Percentiles rank a stretch among this genome's conserved stretches.
phyloP scores from a whole-genome alignment of 495 filamentous ascomycete genomes.

The Daldinia decipiens region DNA sequence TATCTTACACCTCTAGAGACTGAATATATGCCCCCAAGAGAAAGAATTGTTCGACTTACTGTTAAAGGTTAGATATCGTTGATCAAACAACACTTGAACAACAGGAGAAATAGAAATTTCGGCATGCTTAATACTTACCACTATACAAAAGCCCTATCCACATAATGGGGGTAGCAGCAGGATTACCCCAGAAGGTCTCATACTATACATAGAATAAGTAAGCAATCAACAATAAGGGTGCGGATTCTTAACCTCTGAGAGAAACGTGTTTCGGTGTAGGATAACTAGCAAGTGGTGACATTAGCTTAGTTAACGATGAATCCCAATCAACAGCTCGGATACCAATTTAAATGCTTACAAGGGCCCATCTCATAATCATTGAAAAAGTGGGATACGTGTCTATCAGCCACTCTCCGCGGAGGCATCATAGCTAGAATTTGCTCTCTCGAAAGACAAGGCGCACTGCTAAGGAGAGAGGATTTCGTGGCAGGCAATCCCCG shows the following conservation, averaged over 20 bases:
- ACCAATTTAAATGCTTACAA: not conserved
- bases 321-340: not conserved
- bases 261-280: not conserved
- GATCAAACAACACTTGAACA: not conserved
- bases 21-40: too few species aligned
- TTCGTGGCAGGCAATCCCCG: not conserved
- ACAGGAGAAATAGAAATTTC: not conserved
- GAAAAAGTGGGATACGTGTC: slow-evolving; percentile 4
- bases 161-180: not conserved
- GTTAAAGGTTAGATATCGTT: not conserved
- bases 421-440: slow-evolving; percentile 10
- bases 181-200: slow-evolving; percentile 1
- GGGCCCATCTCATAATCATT: slow-evolving; percentile 6
- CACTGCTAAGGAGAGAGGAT: slow-evolving; percentile 5
- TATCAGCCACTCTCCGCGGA: slow-evolving; percentile 4
- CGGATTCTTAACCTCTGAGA: not conserved
- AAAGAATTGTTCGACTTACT: not conserved
- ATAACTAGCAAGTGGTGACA: not conserved
- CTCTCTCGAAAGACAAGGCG: slow-evolving; percentile 2
- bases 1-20: too few species aligned
- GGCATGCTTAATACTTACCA: not conserved
- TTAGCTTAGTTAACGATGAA: not conserved
- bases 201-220: not conserved
- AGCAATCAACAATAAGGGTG: not conserved
- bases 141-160: slow-evolving; percentile 6